These are phyloP conservation scores for Trametes sp. DNA, from an alignment of 1,284 basidiomycete genomes.

Conservation along the genomic window DNA sequence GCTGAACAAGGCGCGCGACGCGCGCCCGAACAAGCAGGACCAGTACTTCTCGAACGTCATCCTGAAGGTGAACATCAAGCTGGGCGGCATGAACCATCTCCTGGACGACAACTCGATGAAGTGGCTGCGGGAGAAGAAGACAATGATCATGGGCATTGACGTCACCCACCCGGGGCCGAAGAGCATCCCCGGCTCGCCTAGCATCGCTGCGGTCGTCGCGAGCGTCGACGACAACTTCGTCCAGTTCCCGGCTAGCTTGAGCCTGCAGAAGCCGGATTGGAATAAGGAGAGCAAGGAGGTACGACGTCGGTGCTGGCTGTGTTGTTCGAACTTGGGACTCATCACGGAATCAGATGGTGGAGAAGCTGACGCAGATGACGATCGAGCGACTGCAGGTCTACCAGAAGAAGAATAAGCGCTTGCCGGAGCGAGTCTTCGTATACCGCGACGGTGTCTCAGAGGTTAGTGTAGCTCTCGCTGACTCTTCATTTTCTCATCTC, in stretches of 20 bases:
- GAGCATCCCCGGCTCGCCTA: constrained; percentile 69
- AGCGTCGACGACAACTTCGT: constrained; percentile 71
- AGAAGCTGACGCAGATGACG: constrained; percentile 70
- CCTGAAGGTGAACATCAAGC: constrained; percentile 72
- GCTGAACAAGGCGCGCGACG: constrained; percentile 62
- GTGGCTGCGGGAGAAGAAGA: constrained; percentile 70
- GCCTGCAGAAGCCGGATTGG: constrained; percentile 63
- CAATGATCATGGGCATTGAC: constrained; percentile 84
- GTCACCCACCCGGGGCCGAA: constrained; percentile 75
- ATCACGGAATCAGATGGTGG: constrained; percentile 63
- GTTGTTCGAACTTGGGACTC: not conserved
- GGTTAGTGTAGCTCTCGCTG: constrained; percentile 45
- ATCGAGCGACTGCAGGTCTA: constrained; percentile 70
- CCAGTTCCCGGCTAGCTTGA: constrained; percentile 73
- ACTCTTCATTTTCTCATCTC: not conserved
- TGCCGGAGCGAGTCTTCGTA: constrained; percentile 72
- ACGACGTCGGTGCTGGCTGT: not conserved
- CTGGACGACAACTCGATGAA: constrained; percentile 60
- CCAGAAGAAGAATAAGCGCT: constrained; percentile 52
- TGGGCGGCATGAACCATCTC: constrained; percentile 79
- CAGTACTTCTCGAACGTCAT: constrained; percentile 83
- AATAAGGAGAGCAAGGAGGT: constrained; percentile 62
- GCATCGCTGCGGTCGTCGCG: constrained; percentile 80
- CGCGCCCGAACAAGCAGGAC: constrained; percentile 59
- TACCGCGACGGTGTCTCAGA: constrained; percentile 83